A percentile compares a stretch with the other conserved stretches of the same genome.
Conservation (phyloP, 371 early-diverging fungal species). For the Choanephora cucurbitarum region DNA sequence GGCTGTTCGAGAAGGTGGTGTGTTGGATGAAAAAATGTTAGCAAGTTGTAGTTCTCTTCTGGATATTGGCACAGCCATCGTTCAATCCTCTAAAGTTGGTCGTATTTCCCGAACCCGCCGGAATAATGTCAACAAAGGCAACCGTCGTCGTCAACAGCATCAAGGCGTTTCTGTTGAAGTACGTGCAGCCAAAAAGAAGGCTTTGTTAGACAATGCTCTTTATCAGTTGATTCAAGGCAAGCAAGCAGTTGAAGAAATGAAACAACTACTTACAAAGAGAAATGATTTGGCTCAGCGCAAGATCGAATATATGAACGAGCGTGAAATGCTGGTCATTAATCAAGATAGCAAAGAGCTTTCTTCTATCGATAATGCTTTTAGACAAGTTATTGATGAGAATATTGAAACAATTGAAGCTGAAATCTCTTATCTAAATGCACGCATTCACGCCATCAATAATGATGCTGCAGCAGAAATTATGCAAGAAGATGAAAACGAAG, state of each 20-base stretch:
- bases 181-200: conserved; percentile 51
- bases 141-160: conserved; percentile 2
- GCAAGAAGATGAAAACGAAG: conserved; percentile 47
- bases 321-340: conserved; percentile 59
- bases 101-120: conserved; percentile 17
- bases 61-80: conserved; percentile 26
- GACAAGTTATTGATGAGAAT: conserved; percentile 79
- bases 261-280: conserved; percentile 48
- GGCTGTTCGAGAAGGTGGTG: conserved; percentile 48
- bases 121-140: conserved; percentile 5
- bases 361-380: conserved; percentile 49
- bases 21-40: conserved; percentile 42
- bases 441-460: conserved; percentile 70
- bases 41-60: conserved; percentile 27
- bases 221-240: conserved; percentile 46
- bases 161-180: conserved; percentile 23
- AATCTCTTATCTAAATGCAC: conserved; percentile 69
- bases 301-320: conserved; percentile 64
- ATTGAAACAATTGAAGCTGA: conserved; percentile 83
- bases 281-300: conserved; percentile 64
- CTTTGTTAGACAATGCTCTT: conserved; percentile 58
- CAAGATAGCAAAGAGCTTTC: conserved; percentile 34
- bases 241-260: conserved; percentile 45
- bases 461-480: conserved; percentile 59
- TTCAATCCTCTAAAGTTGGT: conserved; percentile 16